These are phyloP conservation scores for Gaeumannomyces tritici DNA, from an alignment of 2,329 filamentous ascomycete species.

Conservation along the genomic window DNA sequence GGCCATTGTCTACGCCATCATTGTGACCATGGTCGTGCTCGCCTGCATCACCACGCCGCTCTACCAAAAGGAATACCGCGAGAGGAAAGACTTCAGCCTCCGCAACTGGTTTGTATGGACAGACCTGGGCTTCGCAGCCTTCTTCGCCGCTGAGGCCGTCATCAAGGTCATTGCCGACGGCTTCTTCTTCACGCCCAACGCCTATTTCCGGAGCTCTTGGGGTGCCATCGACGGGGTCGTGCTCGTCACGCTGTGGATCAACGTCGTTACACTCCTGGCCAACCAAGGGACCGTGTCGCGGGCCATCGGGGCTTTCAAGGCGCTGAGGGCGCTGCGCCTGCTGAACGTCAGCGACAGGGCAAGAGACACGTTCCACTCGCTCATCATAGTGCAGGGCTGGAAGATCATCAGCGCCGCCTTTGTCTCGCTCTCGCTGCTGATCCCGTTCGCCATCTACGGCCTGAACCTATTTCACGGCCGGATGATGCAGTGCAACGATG, in stretches of 20 bases:
- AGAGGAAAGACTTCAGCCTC: conserved; percentile 43
- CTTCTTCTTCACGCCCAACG: conserved; percentile 93
- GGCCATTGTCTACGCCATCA: conserved; percentile 84
- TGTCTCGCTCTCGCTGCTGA: conserved; percentile 85
- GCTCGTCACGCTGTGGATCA: conserved; percentile 89
- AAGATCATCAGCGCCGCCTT: conserved; percentile 89
- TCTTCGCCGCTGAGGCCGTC: conserved; percentile 77
- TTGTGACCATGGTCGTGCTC: conserved; percentile 95
- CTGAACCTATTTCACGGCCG: conserved; percentile 85
- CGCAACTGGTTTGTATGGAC: conserved; percentile 93
- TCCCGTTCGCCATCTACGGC: conserved; percentile 94
- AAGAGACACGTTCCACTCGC: conserved; percentile 89
- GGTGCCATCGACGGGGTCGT: conserved; percentile 91
- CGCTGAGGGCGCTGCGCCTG: conserved; percentile 78
- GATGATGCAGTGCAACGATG: conserved; percentile 73
- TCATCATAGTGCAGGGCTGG: conserved; percentile 89
- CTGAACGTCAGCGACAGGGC: conserved; percentile 96
- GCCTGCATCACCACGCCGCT: conserved; percentile 91
- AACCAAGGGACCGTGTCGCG: conserved; percentile 79
- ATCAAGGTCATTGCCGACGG: conserved; percentile 96
- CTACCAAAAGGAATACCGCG: conserved; percentile 83
- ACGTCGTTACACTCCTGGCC: conserved; percentile 72
- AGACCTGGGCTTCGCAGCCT: conserved; percentile 76
- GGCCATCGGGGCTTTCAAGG: conserved; percentile 94
- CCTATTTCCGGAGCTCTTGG: conserved; percentile 94